Evolutionary conservation across 2,329 filamentous ascomycete species (phyloP).

Genomic region (Ascochyta rabiei): DNA sequence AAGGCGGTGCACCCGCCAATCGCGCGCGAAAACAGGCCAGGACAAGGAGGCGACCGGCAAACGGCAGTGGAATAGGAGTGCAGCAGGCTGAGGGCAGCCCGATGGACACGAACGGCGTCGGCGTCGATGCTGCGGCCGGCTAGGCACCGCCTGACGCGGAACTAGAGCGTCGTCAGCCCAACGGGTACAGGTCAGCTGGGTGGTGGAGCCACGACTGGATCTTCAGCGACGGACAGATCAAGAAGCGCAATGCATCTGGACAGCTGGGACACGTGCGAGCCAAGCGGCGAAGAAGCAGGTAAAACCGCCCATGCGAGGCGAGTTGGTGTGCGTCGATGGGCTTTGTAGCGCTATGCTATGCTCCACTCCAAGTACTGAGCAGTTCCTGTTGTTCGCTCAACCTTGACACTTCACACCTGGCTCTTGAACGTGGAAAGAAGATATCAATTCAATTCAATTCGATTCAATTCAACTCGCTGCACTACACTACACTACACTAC

Average conservation of each 20-base stretch:
- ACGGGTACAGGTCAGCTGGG: background rate
- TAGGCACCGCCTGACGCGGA: slow-evolving; percentile 9
- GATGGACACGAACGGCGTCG: slow-evolving; percentile 50
- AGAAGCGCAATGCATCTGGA: background rate
- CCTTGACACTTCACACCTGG: too few species aligned
- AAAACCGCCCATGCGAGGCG: too few species aligned
- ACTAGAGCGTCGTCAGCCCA: background rate
- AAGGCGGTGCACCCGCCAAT: slow-evolving; percentile 31
- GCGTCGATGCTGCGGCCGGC: slow-evolving; percentile 37
- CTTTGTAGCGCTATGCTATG: too few species aligned
- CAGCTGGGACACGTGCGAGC: background rate
- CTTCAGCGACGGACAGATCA: background rate
- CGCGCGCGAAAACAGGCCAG: slow-evolving; percentile 48
- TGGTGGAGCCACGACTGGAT: background rate
- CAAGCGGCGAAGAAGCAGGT: too few species aligned
- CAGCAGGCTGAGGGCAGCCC: slow-evolving; percentile 39
- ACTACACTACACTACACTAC: too few species aligned
- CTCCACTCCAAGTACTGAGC: too few species aligned
- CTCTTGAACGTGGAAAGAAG: too few species aligned
- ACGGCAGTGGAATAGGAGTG: slow-evolving; percentile 27
- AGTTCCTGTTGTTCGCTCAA: too few species aligned
- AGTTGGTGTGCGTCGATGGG: too few species aligned
- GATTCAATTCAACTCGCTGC: too few species aligned
- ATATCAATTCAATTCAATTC: too few species aligned
- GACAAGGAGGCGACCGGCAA: slow-evolving; percentile 43